Percentiles rank a stretch among this genome's conserved stretches.
Conservation (phyloP, 2,329 filamentous ascomycete species). For the Graphilbum sp. region DNA sequence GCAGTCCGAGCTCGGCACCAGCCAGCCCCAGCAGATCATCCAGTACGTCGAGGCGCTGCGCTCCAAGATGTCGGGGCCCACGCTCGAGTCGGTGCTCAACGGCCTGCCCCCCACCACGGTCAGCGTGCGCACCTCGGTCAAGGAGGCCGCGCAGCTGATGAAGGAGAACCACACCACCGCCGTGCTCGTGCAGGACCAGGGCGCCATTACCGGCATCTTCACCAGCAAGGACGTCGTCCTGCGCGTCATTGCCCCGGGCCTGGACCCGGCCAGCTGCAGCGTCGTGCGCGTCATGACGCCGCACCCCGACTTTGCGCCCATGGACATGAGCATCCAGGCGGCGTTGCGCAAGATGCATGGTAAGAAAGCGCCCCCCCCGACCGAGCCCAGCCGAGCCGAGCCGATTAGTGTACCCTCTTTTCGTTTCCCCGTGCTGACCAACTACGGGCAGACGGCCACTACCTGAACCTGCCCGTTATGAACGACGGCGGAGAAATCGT, state of each 20-base stretch:
- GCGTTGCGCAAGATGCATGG: conserved; percentile 98
- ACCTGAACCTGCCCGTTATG: conserved; percentile 96
- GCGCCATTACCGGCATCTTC: conserved; percentile 96
- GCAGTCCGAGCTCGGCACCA: conserved; percentile 88
- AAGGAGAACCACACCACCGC: conserved; percentile 98
- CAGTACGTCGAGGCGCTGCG: conserved; percentile 95
- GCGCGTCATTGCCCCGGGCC: conserved; percentile 88
- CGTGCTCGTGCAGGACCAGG: conserved; percentile 88
- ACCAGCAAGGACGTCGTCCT: conserved; percentile 98
- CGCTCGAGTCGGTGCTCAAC: conserved; percentile 83
- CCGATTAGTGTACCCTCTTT: too few species aligned
- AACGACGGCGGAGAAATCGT: conserved; percentile 94
- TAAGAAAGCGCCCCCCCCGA: too few species aligned
- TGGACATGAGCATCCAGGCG: conserved; percentile 98
- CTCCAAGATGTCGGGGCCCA: conserved; percentile 94
- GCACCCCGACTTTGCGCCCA: conserved; percentile 93
- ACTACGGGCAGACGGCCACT: conserved; percentile 63
- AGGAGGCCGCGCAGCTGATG: conserved; percentile 89
- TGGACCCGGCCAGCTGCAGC: conserved; percentile 89
- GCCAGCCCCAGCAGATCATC: conserved; percentile 95
- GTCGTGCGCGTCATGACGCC: conserved; percentile 98
- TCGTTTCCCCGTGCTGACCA: not conserved
- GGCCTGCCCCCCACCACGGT: conserved; percentile 87
- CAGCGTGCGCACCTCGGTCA: conserved; percentile 88
- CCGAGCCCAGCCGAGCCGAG: too few species aligned